Evolutionary conservation across 2,329 filamentous ascomycete genomes (phyloP), one percentile per base, ranked within the genome.

Genomic region (Penicillium sp.): DNA sequence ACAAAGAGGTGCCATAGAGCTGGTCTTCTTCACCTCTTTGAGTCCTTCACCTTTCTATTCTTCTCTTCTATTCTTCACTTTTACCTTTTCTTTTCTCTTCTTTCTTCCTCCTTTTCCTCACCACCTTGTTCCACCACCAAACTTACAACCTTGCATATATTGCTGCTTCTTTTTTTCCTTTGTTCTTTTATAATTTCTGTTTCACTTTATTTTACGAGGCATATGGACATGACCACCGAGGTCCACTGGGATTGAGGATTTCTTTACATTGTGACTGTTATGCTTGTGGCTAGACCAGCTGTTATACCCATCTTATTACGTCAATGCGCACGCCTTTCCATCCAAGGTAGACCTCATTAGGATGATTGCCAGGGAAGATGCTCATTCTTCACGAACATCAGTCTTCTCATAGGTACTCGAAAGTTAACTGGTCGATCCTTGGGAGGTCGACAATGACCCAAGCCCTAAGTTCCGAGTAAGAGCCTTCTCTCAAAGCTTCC

Each of bases 1-100:
- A 83, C 58, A 84, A 83, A 64, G 82, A 85, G 67, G 77, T 79
- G 58, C 76, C 77, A 37, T 79, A 74, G 72, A 71, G 67, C 71
- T 59, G 70, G 68, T 61, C 67, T 70, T 68, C 53, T 39, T 52
- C 50, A 42, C 41, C 42, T 55, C 57, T 53, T 51, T 52, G 10
- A 52, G 10, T 14, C 12, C n/a, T 56, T 49, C 17, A 53, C 35
- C 34, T 10, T 47, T 45, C 35, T n/a, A 49, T 35, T 12, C 22
- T 43, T 25, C 41, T 15, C 25, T 43, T 48, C 55, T 56, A 51
- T 17, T 22, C 17, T 22, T n/a, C 39, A 35, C 43, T 48, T 58
- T n/a, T 51, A 15, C 43, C 60, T 58, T 45, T 42, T n/a, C 42
- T 60, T 49, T 57, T 45, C 31, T 43, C 35, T 31, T 42, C 34